Conservation (phyloP, 768 basidiomycete genomes). For the Leccinum sublutescens region DNA sequence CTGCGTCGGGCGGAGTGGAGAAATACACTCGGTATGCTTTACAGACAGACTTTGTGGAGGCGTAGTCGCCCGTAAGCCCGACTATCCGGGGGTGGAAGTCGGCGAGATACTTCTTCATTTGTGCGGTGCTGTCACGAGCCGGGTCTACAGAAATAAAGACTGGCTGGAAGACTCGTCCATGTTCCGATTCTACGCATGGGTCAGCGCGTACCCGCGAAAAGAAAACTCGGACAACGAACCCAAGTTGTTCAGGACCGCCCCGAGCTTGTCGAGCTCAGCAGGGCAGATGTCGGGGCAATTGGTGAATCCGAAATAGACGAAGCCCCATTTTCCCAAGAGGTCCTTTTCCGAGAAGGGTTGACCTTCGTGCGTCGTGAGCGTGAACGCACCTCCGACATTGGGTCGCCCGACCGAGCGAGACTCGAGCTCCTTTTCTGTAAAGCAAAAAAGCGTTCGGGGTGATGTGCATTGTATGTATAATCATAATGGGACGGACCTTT, state of each 20-base stretch:
- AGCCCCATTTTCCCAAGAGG: constrained; percentile 86
- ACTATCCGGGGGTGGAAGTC: constrained; percentile 93
- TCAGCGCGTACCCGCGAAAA: constrained; percentile 5
- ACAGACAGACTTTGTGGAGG: constrained; percentile 81
- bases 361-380: constrained; percentile 51
- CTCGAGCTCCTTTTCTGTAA: constrained; percentile 69
- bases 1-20: constrained; percentile 87
- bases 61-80: constrained; percentile 87
- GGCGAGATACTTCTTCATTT: constrained; percentile 60
- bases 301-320: constrained; percentile 97
- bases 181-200: constrained; percentile 53
- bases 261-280: constrained; percentile 95
- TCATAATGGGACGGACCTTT: constrained; percentile 51
- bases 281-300: constrained; percentile 99
- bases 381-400: constrained; percentile 89
- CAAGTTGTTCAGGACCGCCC: constrained; percentile 65
- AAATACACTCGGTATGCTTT: constrained; percentile 98
- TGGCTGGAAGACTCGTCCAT: constrained; percentile 75
- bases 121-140: constrained; percentile 71
- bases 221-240: constrained; percentile 44
- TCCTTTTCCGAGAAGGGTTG: constrained; percentile 72
- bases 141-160: constrained; percentile 98
- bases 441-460: neutral
- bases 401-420: constrained; percentile 79
- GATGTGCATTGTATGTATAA: neutral